Evolutionary conservation across 2,329 filamentous ascomycete species (phyloP), one percentile per base, ranked within the genome.

Genomic region (Fusarium lyarnte): DNA sequence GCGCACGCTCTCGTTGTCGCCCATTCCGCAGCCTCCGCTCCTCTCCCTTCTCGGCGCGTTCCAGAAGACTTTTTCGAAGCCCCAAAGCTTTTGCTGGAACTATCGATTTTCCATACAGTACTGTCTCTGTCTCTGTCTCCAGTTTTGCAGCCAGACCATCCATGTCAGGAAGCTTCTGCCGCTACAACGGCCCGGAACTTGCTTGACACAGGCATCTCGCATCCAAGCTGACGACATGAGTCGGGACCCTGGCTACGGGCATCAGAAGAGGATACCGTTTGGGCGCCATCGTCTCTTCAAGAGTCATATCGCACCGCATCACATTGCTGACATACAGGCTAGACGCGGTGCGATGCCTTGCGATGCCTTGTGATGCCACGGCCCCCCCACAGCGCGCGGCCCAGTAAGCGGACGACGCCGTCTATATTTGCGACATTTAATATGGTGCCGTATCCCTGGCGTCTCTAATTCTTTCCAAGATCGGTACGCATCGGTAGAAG

Each of bases 1-100:
- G 57, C 70, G 58, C 42, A 58, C 60, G 43, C 59, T 59, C 53
- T 64, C 31, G 52, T 55, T 58, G 42, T 51, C 41, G 35, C 46
- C 39, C 41, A 51, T 63, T 68, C 66, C 36, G 69, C 38, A 23
- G 53, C 47, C 25, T 29, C 43, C 27, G 14, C 27, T 47, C 27
- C 45, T 10, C 45, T 59, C 47, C 53, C 49, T 58, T 70, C 49
- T 61, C 55, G 23, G 45, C 47, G 63, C 31, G 58, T 72, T 72
- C 67, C 31, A 69, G 58, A 74, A 74, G 55, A 61, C 54, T 53
- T 58, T 73, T 58, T 65, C 43, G 46, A 74, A 63, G 70, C 41
- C 49, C 54, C 36, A 33, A 57, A 58, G n/a, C 47, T 61, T 55
- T 69, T 38, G 51, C 59, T 59, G 52, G 63, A 45, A 53, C 70